phyloP scores from a whole-genome alignment of 139 green algal genomes.

The Auxenochlorella pyrenoidosa region DNA sequence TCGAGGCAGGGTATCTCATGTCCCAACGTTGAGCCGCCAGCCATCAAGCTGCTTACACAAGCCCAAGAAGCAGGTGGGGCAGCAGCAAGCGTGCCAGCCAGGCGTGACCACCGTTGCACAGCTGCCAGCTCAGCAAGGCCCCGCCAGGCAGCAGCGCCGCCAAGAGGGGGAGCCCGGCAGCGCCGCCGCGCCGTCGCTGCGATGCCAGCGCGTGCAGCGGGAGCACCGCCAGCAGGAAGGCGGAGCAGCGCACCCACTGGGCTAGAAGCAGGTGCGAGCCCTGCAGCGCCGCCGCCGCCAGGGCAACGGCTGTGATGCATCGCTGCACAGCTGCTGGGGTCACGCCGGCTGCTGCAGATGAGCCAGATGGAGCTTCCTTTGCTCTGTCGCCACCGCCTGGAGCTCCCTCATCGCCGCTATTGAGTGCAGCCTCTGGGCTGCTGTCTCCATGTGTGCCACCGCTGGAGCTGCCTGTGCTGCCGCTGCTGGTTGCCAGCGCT shows the following conservation, averaged over 20 bases:
- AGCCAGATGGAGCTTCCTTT: background rate
- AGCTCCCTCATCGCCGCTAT: background rate
- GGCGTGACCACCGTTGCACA: background rate
- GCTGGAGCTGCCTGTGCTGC: background rate
- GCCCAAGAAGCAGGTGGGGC: background rate
- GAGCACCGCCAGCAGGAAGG: background rate
- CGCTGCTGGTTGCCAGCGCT: background rate
- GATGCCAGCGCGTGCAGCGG: conserved; percentile 1
- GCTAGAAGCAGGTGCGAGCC: background rate
- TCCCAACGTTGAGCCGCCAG: too few relatives aligned
- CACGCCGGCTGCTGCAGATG: too few relatives aligned
- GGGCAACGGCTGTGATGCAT: background rate
- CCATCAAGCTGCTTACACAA: background rate
- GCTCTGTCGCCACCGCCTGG: background rate
- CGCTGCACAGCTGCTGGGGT: background rate
- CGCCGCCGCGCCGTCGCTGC: background rate
- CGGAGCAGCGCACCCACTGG: conserved; percentile 18
- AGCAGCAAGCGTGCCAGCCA: background rate
- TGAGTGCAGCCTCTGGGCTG: too few relatives aligned
- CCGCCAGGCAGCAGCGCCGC: background rate
- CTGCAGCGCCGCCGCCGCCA: background rate
- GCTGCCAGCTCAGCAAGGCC: background rate
- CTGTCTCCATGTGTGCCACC: too few relatives aligned
- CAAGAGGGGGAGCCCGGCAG: background rate
- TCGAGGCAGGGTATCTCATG: too few relatives aligned